A percentile compares a stretch with the other conserved stretches of the same genome.
phyloP scores from a whole-genome alignment of 768 basidiomycete species.

The Leccinum variicolor region DNA sequence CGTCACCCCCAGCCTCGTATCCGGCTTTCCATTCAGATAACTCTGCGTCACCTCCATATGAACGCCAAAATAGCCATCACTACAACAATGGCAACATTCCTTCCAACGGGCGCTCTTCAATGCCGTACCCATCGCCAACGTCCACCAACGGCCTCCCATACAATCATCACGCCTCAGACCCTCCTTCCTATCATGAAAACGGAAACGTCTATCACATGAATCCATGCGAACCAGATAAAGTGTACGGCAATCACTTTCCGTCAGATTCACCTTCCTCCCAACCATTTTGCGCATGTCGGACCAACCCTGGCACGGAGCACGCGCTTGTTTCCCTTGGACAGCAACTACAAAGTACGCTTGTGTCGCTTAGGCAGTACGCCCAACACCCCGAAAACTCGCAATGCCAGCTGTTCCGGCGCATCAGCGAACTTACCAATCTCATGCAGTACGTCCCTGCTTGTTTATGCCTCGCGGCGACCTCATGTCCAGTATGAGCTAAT shows the following conservation, averaged over 20 bases:
- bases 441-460: slow-evolving; percentile 55
- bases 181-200: slow-evolving; percentile 32
- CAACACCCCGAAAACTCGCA: slow-evolving; percentile 52
- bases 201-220: slow-evolving; percentile 36
- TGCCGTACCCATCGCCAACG: slow-evolving; percentile 34
- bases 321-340: slow-evolving; percentile 60
- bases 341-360: slow-evolving; percentile 56
- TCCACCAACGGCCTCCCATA: slow-evolving; percentile 34
- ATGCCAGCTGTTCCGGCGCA: slow-evolving; percentile 56
- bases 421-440: slow-evolving; percentile 57
- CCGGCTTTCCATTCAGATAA: slow-evolving; percentile 48
- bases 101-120: slow-evolving; percentile 25
- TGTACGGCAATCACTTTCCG: slow-evolving; percentile 31
- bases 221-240: slow-evolving; percentile 33
- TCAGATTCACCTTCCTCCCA: slow-evolving; percentile 33
- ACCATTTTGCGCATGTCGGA: slow-evolving; percentile 59
- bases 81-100: slow-evolving; percentile 30
- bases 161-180: slow-evolving; percentile 32
- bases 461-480: slow-evolving; percentile 32
- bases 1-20: slow-evolving; percentile 57
- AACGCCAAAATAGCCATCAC: slow-evolving; percentile 33
- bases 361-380: slow-evolving; percentile 56
- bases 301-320: slow-evolving; percentile 55
- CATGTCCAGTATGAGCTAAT: slow-evolving; percentile 33
- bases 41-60: slow-evolving; percentile 33